Conservation (phyloP, 805 yeast species). For the Debaryomyces hansenii region DNA sequence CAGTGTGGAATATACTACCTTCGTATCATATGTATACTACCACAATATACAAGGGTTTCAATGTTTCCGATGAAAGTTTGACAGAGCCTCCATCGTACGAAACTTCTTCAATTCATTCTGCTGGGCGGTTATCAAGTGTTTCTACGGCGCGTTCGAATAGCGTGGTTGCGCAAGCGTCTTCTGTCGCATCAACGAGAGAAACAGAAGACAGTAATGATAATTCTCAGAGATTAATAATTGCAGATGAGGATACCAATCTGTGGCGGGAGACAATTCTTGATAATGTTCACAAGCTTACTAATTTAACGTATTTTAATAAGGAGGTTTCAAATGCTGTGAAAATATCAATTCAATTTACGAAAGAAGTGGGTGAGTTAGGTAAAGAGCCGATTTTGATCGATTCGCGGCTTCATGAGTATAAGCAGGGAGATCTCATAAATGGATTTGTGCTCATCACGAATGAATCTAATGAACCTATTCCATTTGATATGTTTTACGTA, state of each 20-base stretch:
- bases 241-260: conserved; percentile 30
- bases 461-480: conserved; percentile 37
- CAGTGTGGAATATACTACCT: conserved; percentile 40
- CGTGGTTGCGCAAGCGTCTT: background rate
- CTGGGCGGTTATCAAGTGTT: background rate
- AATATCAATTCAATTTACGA: conserved; percentile 31
- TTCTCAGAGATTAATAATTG: conserved; percentile 19
- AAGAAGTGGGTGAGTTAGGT: conserved; percentile 30
- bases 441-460: conserved; percentile 54
- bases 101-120: conserved; percentile 1
- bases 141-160: background rate
- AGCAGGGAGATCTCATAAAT: conserved; percentile 65
- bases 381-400: conserved; percentile 27
- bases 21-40: conserved; percentile 36
- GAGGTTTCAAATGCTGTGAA: conserved; percentile 23
- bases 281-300: conserved; percentile 33
- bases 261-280: conserved; percentile 42
- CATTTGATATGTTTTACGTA: conserved; percentile 63
- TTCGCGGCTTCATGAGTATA: conserved; percentile 47
- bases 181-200: background rate
- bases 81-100: conserved; percentile 22
- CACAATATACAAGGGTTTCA: conserved; percentile 13
- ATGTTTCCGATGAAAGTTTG: conserved; percentile 11
- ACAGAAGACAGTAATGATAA: background rate
- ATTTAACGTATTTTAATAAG: conserved; percentile 30